Evolutionary conservation across 192 early-diverging fungal species (phyloP).

Genomic region (Thoreauomyces humboldtii): DNA sequence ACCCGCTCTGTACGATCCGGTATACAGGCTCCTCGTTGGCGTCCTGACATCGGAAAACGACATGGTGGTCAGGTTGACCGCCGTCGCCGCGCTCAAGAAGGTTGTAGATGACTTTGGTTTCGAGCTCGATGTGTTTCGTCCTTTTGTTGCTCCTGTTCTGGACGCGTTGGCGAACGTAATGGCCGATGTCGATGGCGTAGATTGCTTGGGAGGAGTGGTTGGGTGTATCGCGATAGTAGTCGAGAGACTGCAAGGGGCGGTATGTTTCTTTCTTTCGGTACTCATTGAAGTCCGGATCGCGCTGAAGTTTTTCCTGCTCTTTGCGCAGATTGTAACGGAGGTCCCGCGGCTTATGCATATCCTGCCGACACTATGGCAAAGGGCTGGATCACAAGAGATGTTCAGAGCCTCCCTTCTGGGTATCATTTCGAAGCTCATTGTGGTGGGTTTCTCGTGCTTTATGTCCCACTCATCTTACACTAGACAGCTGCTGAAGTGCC

Average conservation of each 20-base stretch:
- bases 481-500: too few relatives aligned
- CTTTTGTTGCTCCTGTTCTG: constrained; percentile 64
- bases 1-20: constrained; percentile 54
- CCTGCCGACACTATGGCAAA: constrained; percentile 79
- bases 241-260: constrained; percentile 69
- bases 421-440: constrained; percentile 75
- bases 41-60: constrained; percentile 70
- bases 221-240: constrained; percentile 72
- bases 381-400: constrained; percentile 69
- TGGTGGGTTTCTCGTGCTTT: constrained; percentile 35
- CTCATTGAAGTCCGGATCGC: constrained; percentile 21
- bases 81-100: constrained; percentile 59
- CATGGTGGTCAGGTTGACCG: constrained; percentile 76
- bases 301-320: constrained; percentile 29
- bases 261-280: too few relatives aligned
- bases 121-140: constrained; percentile 62
- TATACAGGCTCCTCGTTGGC: constrained; percentile 72
- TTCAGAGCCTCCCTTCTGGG: constrained; percentile 77
- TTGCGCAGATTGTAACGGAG: constrained; percentile 74
- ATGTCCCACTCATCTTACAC: too few relatives aligned
- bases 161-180: constrained; percentile 58
- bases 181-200: constrained; percentile 67
- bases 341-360: constrained; percentile 68
- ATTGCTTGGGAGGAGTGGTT: constrained; percentile 72
- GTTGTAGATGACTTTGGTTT: constrained; percentile 91